These are phyloP conservation scores for Rhynchospora tenuis DNA, from an alignment of 176 grass and related monocot species.

Conservation along the genomic window DNA sequence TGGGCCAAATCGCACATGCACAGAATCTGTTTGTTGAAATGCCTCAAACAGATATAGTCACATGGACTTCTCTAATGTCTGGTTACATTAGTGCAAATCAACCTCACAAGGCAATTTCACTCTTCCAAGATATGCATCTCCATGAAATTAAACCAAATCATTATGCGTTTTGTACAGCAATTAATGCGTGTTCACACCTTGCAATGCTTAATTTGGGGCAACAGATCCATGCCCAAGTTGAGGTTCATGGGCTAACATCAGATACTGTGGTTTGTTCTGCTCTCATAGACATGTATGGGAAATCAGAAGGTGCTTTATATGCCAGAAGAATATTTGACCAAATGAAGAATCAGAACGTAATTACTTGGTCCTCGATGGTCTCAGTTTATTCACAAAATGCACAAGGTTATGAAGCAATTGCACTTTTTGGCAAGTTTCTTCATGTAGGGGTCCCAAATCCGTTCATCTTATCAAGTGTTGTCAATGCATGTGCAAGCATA, in stretches of 20 bases:
- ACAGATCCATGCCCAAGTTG: constrained; percentile 50
- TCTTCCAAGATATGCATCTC: constrained; percentile 33
- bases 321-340: constrained; percentile 53
- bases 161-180: constrained; percentile 41
- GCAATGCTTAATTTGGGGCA: constrained; percentile 35
- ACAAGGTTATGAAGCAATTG: constrained; percentile 40
- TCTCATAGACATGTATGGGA: constrained; percentile 71
- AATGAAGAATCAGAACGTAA: constrained; percentile 38
- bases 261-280: constrained; percentile 44
- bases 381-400: constrained; percentile 62
- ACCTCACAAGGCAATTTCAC: constrained; percentile 23
- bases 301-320: constrained; percentile 34
- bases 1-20: constrained; percentile 21
- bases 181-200: constrained; percentile 55
- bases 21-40: constrained; percentile 61
- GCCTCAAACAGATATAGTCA: constrained; percentile 37
- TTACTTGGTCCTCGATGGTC: constrained; percentile 71
- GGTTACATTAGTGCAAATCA: constrained; percentile 37
- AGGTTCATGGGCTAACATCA: constrained; percentile 28
- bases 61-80: constrained; percentile 82
- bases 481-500: constrained; percentile 44
- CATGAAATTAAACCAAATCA: constrained; percentile 44
- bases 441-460: constrained; percentile 42
- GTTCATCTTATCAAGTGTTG: constrained; percentile 61
- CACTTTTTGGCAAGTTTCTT: constrained; percentile 42